Conservation (phyloP, 2,329 filamentous ascomycete species). For the Ceratocystiopsis sp. region DNA sequence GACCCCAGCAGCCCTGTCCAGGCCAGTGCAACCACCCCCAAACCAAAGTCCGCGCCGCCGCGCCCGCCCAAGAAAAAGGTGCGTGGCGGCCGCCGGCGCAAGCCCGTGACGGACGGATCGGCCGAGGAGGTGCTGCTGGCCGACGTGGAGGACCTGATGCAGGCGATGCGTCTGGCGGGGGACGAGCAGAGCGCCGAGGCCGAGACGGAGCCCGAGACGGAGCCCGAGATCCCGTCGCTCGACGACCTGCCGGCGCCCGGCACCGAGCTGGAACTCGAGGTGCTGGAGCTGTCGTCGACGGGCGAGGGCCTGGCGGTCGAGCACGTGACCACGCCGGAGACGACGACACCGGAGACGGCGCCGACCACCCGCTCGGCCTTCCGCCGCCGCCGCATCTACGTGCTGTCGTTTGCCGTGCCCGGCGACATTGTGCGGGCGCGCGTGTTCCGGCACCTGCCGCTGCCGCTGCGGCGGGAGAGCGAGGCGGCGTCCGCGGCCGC, state of each 20-base stretch:
- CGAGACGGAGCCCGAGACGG: slow-evolving; percentile 3
- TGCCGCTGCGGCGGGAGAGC: slow-evolving; percentile 12
- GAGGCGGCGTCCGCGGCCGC: too few species aligned
- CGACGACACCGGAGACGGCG: too few species aligned
- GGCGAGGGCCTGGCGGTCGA: slow-evolving; percentile 74
- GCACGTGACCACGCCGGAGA: not conserved
- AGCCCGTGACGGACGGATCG: slow-evolving; percentile 36
- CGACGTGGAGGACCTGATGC: slow-evolving; percentile 42
- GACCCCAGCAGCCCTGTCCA: too few species aligned
- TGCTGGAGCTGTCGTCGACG: slow-evolving; percentile 71
- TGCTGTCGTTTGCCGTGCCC: slow-evolving; percentile 75
- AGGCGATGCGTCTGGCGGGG: slow-evolving; percentile 20
- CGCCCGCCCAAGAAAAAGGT: slow-evolving; percentile 29
- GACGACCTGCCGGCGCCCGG: slow-evolving; percentile 43
- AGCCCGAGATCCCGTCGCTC: slow-evolving; percentile 2
- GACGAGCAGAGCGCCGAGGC: slow-evolving; percentile 13
- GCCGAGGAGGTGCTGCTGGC: slow-evolving; percentile 48
- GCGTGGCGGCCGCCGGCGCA: slow-evolving; percentile 41
- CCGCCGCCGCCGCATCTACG: slow-evolving; percentile 44
- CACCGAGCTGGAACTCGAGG: slow-evolving; percentile 65
- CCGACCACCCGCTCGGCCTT: slow-evolving; percentile 32
- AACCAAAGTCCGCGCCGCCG: too few species aligned
- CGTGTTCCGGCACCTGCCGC: slow-evolving; percentile 53
- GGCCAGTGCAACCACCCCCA: too few species aligned
- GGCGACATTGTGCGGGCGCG: slow-evolving; percentile 69